Base-by-base conservation (phyloP, 2,329 filamentous ascomycete species). In the Cadophora sp. region DNA sequence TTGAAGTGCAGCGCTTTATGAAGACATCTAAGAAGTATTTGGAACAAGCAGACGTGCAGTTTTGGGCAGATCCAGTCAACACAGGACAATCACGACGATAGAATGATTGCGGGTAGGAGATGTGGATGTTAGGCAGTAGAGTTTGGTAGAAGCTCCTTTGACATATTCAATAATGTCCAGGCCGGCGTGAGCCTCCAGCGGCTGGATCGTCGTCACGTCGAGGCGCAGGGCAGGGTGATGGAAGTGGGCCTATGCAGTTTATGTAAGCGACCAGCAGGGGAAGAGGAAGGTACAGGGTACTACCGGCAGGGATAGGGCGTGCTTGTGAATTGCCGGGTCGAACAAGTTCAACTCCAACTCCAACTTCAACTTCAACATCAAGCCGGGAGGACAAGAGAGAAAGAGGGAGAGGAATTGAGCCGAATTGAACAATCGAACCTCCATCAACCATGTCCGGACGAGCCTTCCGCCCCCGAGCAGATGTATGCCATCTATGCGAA, bases 401-500 rank as follows among this genome's bases (percentile, higher is more conserved):
- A 19, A 4, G 19, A 59, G 34, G 14, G n/a, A 22, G 16, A 50
- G 48, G 40, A 58, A 60, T 66, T 67, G 58, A 64, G 62, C 56
- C 26, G 50, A 31, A 24, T 37, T 26, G 24, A 40, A 48, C 16
- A 34, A 24, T 63, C 50, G 48, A 68, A 34, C 2, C 34, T 16
- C 7, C 61, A 40, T 34, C 22, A 34, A 77, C 68, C n/a, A 84
- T 84, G 82, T 81, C 80, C 59, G 78, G 78, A 75, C 75, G 78
- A 66, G 74, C 71, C 59, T 62, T 78, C n/a, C 73, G 72, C 31
- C 74, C 75, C 51, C 72, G 73, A 55, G 68, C 64, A 72, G 79
- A 81, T 66, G 71, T 84, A 64, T 85, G 84, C 77, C 81, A 82
- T 63, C 77, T 80, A 61, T 85, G 83, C 74, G 74, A 82, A 63